These are phyloP conservation scores for Allantophomopsis lycopodina DNA, from an alignment of 2,329 filamentous ascomycete species.

Conservation along the genomic window DNA sequence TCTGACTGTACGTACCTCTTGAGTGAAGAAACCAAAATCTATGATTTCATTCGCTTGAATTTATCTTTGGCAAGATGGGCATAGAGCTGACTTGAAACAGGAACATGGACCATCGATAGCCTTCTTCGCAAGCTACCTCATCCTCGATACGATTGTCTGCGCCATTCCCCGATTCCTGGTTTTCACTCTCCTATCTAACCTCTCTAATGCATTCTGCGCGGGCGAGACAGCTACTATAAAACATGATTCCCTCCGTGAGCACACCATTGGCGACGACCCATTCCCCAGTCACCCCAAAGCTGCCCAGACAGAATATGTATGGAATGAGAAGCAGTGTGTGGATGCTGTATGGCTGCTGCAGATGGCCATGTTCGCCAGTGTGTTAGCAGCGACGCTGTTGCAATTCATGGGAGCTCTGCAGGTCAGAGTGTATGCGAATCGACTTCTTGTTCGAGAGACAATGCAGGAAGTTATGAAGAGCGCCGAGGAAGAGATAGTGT, in stretches of 20 bases:
- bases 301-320: neutral
- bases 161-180: constrained; percentile 15
- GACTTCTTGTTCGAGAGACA: constrained; percentile 8
- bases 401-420: constrained; percentile 14
- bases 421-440: constrained; percentile 15
- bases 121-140: constrained; percentile 17
- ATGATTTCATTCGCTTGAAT: neutral
- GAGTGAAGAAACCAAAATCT: neutral
- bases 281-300: neutral
- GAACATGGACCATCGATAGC: constrained; percentile 14
- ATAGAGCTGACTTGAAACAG: constrained; percentile 3
- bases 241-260: neutral
- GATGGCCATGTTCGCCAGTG: constrained; percentile 8
- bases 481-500: neutral
- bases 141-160: constrained; percentile 15
- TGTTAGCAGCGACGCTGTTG: constrained; percentile 11
- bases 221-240: neutral
- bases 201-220: constrained; percentile 7
- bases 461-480: constrained; percentile 4
- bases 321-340: constrained; percentile 7
- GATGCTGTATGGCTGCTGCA: constrained; percentile 10
- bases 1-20: constrained; percentile 20
- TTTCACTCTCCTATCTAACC: constrained; percentile 10
- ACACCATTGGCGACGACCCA: neutral
- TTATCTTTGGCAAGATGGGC: neutral